These are phyloP conservation scores for Zalaria sp. DNA, from an alignment of 2,329 filamentous ascomycete genomes.

Conservation along the genomic window DNA sequence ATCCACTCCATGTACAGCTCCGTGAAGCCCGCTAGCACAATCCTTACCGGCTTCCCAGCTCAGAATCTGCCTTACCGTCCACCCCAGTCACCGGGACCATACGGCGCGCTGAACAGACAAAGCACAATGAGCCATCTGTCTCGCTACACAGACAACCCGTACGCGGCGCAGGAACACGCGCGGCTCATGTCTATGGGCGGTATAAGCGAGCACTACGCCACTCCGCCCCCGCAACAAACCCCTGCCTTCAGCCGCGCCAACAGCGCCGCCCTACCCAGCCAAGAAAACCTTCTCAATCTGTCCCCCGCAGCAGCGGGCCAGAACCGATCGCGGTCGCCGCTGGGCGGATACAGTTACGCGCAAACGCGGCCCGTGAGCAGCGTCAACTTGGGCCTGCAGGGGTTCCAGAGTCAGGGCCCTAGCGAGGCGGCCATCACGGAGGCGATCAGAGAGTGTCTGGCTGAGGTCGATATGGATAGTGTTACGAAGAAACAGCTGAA, in stretches of 20 bases:
- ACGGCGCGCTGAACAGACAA: conserved; percentile 58
- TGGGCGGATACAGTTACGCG: neutral
- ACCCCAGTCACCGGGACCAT: conserved; percentile 52
- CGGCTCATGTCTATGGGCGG: conserved; percentile 44
- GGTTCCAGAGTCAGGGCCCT: conserved; percentile 53
- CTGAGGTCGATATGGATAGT: conserved; percentile 86
- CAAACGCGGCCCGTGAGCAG: conserved; percentile 3
- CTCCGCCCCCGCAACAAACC: conserved; percentile 8
- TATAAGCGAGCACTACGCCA: conserved; percentile 29
- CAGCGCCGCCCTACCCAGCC: conserved; percentile 21
- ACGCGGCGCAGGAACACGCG: conserved; percentile 2
- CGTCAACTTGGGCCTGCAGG: conserved; percentile 24
- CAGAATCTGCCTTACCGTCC: conserved; percentile 29
- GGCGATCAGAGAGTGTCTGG: conserved; percentile 67
- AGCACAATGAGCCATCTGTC: conserved; percentile 13
- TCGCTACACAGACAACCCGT: conserved; percentile 49
- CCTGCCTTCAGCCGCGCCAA: conserved; percentile 26
- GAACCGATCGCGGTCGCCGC: conserved; percentile 6
- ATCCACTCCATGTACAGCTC: conserved; percentile 95
- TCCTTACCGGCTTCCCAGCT: conserved; percentile 68
- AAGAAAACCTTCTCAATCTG: conserved; percentile 21
- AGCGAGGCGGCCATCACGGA: conserved; percentile 71
- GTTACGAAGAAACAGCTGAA: conserved; percentile 90
- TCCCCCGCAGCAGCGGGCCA: conserved; percentile 13
- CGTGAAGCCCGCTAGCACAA: conserved; percentile 70